Percentiles rank a stretch among this genome's conserved stretches.
phyloP scores from a whole-genome alignment of 371 early-diverging fungal species.

The Chytridium lagenaria region DNA sequence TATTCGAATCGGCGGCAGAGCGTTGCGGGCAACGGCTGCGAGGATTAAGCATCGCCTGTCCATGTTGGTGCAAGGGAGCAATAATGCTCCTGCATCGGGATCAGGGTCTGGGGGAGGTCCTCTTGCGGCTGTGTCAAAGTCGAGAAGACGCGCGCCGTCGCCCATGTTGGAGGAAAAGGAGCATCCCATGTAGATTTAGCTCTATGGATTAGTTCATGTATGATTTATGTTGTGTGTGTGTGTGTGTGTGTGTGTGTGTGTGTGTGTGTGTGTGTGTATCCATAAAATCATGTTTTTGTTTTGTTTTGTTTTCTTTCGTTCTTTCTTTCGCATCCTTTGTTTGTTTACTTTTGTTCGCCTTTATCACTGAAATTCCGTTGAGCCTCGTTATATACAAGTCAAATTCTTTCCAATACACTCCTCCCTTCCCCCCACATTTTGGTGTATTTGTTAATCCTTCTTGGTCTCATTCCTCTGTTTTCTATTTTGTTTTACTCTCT shows the following conservation, averaged over 20 bases:
- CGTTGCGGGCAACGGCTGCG: not conserved
- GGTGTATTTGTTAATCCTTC: too few species aligned
- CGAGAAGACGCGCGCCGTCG: conserved; percentile 7
- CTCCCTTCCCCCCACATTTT: too few species aligned
- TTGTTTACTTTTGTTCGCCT: too few species aligned
- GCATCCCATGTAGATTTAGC: not conserved
- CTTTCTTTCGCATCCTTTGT: too few species aligned
- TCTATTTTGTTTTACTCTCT: conserved; percentile 9
- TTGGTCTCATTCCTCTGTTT: not conserved
- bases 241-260: too few species aligned
- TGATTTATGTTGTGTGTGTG: too few species aligned
- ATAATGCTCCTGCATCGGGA: not conserved
- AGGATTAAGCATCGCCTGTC: conserved; percentile 16
- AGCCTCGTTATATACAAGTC: too few species aligned
- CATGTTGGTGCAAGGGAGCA: conserved; percentile 4
- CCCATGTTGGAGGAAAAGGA: conserved; percentile 16
- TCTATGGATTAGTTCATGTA: not conserved
- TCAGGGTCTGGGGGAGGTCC: not conserved
- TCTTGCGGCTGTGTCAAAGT: not conserved
- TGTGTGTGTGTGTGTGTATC: too few species aligned
- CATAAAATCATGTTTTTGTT: too few species aligned
- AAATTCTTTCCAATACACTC: too few species aligned
- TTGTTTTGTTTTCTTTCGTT: too few species aligned
- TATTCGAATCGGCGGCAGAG: not conserved
- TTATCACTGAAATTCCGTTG: too few species aligned